These are phyloP conservation scores for Fusarium pseudonygamai DNA, from an alignment of 2,329 filamentous ascomycete species.

Conservation along the genomic window DNA sequence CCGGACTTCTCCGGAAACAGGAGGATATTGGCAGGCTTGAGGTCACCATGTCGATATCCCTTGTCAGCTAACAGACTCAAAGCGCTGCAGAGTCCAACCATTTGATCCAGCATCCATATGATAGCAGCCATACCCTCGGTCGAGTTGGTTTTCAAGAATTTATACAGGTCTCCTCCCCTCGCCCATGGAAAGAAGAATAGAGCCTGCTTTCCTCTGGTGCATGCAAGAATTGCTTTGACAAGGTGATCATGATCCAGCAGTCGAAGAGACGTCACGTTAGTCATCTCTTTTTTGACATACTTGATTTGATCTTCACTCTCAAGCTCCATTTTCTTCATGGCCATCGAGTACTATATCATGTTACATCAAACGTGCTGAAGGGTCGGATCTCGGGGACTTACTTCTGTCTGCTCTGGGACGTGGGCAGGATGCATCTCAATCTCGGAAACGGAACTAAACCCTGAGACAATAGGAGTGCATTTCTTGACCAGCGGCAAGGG, in stretches of 20 bases:
- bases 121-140: neutral
- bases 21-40: neutral
- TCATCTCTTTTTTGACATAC: neutral
- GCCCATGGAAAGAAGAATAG: neutral
- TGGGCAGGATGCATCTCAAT: neutral
- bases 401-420: neutral
- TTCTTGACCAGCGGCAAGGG: neutral
- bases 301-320: neutral
- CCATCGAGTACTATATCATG: neutral
- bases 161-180: neutral
- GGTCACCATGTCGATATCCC: neutral
- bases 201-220: neutral
- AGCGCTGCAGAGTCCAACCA: neutral
- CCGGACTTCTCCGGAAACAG: neutral
- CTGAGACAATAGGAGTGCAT: neutral
- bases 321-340: neutral
- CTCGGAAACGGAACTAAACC: neutral
- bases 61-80: neutral
- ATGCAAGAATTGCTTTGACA: neutral
- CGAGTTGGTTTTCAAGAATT: neutral
- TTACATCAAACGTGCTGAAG: neutral
- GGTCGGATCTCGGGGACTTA: neutral
- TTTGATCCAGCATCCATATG: neutral
- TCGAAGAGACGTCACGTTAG: neutral
- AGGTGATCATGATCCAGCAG: neutral